Percentiles rank a stretch among this genome's conserved stretches.
These are phyloP conservation scores for Pichia gijzeniarum DNA, from an alignment of 805 yeast genomes.

Conservation along the genomic window DNA sequence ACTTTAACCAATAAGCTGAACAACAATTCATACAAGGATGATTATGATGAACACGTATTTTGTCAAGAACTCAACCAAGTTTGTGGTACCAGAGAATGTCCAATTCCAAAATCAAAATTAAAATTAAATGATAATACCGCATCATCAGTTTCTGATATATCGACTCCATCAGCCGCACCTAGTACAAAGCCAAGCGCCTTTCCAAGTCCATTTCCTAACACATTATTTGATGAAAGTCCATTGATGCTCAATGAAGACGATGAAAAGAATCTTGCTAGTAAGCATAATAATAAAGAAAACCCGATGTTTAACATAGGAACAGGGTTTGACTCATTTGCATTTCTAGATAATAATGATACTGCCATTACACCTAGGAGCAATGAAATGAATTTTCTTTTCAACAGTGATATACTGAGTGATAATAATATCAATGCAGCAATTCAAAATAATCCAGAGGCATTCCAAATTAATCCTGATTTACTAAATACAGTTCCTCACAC, in stretches of 20 bases:
- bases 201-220: neutral
- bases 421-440: slow-evolving; percentile 4
- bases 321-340: slow-evolving; percentile 1
- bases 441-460: slow-evolving; percentile 10
- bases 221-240: slow-evolving; percentile 1
- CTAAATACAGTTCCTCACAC: neutral
- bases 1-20: slow-evolving; percentile 10
- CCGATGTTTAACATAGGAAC: neutral
- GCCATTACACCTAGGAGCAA: neutral
- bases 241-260: neutral
- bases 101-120: slow-evolving; percentile 44
- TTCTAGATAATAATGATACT: neutral
- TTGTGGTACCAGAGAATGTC: slow-evolving; percentile 71
- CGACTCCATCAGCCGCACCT: neutral
- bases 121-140: neutral
- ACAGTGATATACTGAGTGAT: slow-evolving; percentile 1
- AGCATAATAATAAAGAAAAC: neutral
- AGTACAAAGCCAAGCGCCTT: neutral
- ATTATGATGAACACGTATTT: slow-evolving; percentile 70
- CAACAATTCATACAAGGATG: slow-evolving; percentile 23
- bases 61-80: slow-evolving; percentile 73
- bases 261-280: neutral
- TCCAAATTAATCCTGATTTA: slow-evolving; percentile 6
- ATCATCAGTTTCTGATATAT: neutral
- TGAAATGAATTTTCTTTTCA: slow-evolving; percentile 13